A percentile compares a stretch with the other conserved stretches of the same genome.
phyloP scores from a whole-genome alignment of 345 rosid species.

The Turnera subulata region DNA sequence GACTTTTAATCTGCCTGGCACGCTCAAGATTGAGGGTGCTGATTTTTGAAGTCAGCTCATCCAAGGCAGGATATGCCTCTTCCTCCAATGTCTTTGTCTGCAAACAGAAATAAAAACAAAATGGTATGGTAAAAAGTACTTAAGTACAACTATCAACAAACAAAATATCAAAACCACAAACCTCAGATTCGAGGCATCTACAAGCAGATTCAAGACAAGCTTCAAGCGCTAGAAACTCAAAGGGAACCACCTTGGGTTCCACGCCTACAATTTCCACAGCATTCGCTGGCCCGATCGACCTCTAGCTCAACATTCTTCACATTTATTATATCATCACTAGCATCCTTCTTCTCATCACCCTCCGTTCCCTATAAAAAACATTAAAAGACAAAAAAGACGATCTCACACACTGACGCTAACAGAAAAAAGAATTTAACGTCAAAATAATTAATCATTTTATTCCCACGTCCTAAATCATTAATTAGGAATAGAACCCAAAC shows the following conservation, averaged over 20 bases:
- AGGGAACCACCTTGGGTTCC: constrained; percentile 44
- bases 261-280: not conserved
- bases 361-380: not conserved
- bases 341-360: not conserved
- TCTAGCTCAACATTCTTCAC: not conserved
- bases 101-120: not conserved
- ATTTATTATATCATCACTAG: not conserved
- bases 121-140: not conserved
- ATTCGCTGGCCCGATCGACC: not conserved
- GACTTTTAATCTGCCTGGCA: constrained; percentile 73
- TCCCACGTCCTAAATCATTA: too few species aligned
- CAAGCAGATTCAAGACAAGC: constrained; percentile 78
- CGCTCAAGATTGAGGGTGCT: constrained; percentile 72
- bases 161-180: constrained; percentile 11
- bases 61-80: constrained; percentile 83
- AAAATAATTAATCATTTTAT: too few species aligned
- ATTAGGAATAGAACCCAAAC: too few species aligned
- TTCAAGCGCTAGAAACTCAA: constrained; percentile 72
- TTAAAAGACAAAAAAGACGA: too few species aligned
- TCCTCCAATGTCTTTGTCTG: constrained; percentile 61
- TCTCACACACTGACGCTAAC: too few species aligned
- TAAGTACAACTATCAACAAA: not conserved
- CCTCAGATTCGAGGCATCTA: constrained; percentile 69
- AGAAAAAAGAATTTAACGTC: too few species aligned
- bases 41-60: constrained; percentile 72